These are phyloP conservation scores for Elongisporangium undulatum DNA, from an alignment of 352 stramenopile genomes.

Conservation along the genomic window DNA sequence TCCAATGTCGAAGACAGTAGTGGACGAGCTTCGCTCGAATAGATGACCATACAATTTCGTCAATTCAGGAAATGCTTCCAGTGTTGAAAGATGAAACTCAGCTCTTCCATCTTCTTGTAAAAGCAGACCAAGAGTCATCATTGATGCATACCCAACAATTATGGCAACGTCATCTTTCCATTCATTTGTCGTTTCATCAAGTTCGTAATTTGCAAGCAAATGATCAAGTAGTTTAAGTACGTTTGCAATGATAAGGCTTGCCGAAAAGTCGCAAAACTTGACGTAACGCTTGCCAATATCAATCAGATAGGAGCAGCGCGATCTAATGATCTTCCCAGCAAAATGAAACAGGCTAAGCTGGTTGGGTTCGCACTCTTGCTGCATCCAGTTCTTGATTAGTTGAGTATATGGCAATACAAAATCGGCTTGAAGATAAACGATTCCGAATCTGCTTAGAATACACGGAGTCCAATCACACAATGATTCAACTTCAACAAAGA, in stretches of 20 bases:
- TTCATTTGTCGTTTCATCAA: slow-evolving; percentile 11
- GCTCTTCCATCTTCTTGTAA: slow-evolving; percentile 18
- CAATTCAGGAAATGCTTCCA: slow-evolving; percentile 24
- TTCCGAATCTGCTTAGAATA: slow-evolving; percentile 39
- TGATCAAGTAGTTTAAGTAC: slow-evolving; percentile 33
- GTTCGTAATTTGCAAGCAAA: slow-evolving; percentile 28
- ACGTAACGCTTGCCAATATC: slow-evolving; percentile 48
- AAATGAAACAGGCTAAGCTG: slow-evolving; percentile 17
- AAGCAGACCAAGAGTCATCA: slow-evolving; percentile 26
- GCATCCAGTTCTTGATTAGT: slow-evolving; percentile 59
- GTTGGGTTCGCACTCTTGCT: slow-evolving; percentile 16
- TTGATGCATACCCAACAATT: slow-evolving; percentile 30
- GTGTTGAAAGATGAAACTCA: slow-evolving; percentile 19
- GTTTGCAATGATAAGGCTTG: slow-evolving; percentile 39
- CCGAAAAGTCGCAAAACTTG: slow-evolving; percentile 34
- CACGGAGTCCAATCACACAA: slow-evolving; percentile 51
- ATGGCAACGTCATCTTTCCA: slow-evolving; percentile 23
- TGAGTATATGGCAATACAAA: slow-evolving; percentile 53
- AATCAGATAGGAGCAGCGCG: slow-evolving; percentile 34
- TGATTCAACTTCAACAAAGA: slow-evolving; percentile 57
- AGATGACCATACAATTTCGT: slow-evolving; percentile 12
- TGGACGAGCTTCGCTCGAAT: slow-evolving; percentile 10
- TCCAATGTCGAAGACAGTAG: slow-evolving; percentile 41
- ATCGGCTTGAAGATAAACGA: slow-evolving; percentile 53
- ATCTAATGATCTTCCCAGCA: slow-evolving; percentile 43